Conservation (phyloP, 2,329 filamentous ascomycete genomes). For the Fusarium staphyleae region DNA sequence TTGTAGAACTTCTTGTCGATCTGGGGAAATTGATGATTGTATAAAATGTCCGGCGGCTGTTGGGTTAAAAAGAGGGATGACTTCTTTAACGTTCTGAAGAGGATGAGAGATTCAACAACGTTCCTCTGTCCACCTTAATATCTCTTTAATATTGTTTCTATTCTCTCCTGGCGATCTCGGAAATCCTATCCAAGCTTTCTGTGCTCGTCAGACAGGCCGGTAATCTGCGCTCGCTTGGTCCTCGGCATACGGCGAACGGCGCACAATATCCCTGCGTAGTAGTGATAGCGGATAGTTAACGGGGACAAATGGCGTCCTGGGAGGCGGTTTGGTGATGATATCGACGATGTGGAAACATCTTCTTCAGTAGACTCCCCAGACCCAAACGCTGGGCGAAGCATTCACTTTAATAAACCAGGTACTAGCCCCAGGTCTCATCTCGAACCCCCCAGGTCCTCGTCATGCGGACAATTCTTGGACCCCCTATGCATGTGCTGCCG, state of each 20-base stretch:
- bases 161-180: constrained; percentile 21
- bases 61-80: constrained; percentile 10
- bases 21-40: constrained; percentile 5
- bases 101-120: too few relatives aligned
- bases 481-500: neutral
- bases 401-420: constrained; percentile 20
- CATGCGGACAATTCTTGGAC: constrained; percentile 17
- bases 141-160: constrained; percentile 3
- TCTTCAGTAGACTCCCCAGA: neutral
- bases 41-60: constrained; percentile 2
- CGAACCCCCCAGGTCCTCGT: constrained; percentile 6
- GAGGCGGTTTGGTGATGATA: constrained; percentile 5
- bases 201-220: constrained; percentile 25
- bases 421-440: constrained; percentile 23
- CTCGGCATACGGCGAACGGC: neutral
- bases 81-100: constrained; percentile 1
- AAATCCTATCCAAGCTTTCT: constrained; percentile 7
- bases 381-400: constrained; percentile 9
- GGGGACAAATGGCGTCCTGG: too few relatives aligned
- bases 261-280: neutral
- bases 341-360: neutral
- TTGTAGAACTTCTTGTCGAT: constrained; percentile 3
- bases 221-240: constrained; percentile 33
- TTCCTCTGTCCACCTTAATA: too few relatives aligned
- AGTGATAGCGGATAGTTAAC: neutral